Evolutionary conservation across 306 rosid genomes (phyloP).

Genomic region (Cucumis hystrix): DNA sequence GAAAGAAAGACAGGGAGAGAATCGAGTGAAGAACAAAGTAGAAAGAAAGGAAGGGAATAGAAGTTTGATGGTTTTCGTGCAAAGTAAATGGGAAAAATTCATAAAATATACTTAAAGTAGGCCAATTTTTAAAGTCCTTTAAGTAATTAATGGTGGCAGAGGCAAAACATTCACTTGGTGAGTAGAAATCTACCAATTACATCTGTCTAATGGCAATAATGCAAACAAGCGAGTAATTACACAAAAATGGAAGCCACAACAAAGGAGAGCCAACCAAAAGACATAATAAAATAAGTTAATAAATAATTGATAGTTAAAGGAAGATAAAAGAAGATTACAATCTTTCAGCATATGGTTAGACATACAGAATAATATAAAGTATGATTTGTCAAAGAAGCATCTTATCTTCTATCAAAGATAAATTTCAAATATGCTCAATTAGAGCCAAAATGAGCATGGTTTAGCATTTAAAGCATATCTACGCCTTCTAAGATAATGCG

Average conservation of each 20-base stretch:
- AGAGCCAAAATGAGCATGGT: neutral
- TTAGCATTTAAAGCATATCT: neutral
- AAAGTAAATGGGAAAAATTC: neutral
- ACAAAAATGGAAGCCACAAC: neutral
- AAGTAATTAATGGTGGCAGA: neutral
- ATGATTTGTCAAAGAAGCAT: neutral
- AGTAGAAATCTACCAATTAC: neutral
- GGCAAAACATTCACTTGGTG: neutral
- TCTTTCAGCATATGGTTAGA: neutral
- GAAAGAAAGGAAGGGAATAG: neutral
- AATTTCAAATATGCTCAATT: neutral
- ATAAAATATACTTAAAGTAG: neutral
- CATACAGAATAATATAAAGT: constrained; percentile 5
- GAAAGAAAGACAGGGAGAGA: constrained; percentile 12
- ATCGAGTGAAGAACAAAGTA: neutral
- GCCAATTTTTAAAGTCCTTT: neutral
- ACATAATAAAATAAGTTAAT: neutral
- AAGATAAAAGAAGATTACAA: neutral
- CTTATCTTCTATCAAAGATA: constrained; percentile 1
- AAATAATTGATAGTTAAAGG: neutral
- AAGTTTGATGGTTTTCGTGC: neutral
- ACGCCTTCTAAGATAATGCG: neutral
- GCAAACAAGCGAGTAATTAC: neutral
- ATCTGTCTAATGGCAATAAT: neutral
- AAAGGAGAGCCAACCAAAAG: neutral